phyloP scores from a whole-genome alignment of 805 yeast species.

The Yamadazyma akitaensis region DNA sequence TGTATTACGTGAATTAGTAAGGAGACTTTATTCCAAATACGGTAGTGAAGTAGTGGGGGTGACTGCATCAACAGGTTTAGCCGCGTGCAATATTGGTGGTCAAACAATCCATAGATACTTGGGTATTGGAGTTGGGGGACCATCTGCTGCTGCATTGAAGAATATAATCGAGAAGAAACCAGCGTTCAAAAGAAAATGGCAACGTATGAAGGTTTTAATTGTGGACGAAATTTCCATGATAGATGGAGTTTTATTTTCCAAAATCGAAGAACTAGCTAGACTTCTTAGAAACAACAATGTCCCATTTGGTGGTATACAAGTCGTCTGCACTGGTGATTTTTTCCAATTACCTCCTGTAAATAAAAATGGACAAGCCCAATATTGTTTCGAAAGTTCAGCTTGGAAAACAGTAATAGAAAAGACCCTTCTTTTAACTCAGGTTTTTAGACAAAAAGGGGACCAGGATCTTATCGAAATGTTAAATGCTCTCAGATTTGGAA shows the following conservation, averaged over 20 bases:
- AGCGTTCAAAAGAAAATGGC: conserved; percentile 57
- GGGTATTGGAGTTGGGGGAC: conserved; percentile 79
- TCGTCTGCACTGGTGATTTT: conserved; percentile 91
- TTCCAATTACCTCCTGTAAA: conserved; percentile 92
- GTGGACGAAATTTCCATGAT: conserved; percentile 96
- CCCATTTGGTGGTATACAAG: conserved; percentile 94
- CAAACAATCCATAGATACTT: conserved; percentile 81
- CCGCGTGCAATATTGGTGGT: conserved; percentile 93
- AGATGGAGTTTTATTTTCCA: conserved; percentile 73
- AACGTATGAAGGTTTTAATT: conserved; percentile 61
- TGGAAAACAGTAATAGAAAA: conserved; percentile 66
- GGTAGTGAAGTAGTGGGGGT: conserved; percentile 60
- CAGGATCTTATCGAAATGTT: conserved; percentile 70
- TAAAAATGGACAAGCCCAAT: conserved; percentile 35
- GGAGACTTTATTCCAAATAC: conserved; percentile 43
- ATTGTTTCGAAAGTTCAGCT: conserved; percentile 69
- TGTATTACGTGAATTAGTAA: conserved; percentile 61
- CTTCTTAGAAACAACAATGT: conserved; percentile 43
- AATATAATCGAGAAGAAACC: conserved; percentile 47
- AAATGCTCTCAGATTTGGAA: conserved; percentile 76
- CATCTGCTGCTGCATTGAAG: conserved; percentile 42
- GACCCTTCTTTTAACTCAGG: conserved; percentile 70
- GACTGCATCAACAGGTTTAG: conserved; percentile 95
- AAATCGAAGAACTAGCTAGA: conserved; percentile 69
- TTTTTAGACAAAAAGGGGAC: conserved; percentile 88